Evolutionary conservation across 1,139 yeast genomes (phyloP), one percentile per base, ranked within the genome.

Genomic region (Pichia sp.): DNA sequence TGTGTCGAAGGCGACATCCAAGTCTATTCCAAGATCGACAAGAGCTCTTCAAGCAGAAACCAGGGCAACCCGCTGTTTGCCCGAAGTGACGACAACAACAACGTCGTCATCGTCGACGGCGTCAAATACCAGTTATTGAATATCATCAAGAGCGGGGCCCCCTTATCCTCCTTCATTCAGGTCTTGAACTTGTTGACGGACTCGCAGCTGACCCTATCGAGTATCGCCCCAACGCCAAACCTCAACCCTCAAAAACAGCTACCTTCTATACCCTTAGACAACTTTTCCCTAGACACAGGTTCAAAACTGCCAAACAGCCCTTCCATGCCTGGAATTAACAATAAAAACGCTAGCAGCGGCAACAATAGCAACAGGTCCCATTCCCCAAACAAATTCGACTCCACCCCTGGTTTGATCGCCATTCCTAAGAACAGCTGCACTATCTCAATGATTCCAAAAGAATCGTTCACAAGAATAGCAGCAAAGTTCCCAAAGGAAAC

Each of bases 1-100:
- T 96, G 93, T n/a, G 96, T 92, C 0, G 98, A 92, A 63, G 99
- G 99, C 0, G 79, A 84, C 8, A 81, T 92, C 47, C 90, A 89
- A 62, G 89, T 93, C 0, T 90, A 82, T 66, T 84, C 87, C 52
- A 81, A 80, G 59, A 72, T 84, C 10, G 76, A 72, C 3, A 56
- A 54, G 26, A 61, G 29, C 10, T 8, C 38, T 19, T 34, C 31
- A 3, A 32, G 26, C 30, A 29, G 34, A 15, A 23, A 50, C 32
- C 8, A 55, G 48, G 23, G 60, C 56, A 8, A 57, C 56, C 31
- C 56, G 4, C 45, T 65, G 3, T 64, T 64, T 41, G 50, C 62
- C 4, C 60, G 59, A 45, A 61, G 41, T 19, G 40, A 61, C 23
- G 59, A 58, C 34, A 47, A 60, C 31, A 65, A 60, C 15, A 63